A percentile compares a stretch with the other conserved stretches of the same genome.
phyloP scores from a whole-genome alignment of 805 yeast species.

The Cyberlindnera saturnus region DNA sequence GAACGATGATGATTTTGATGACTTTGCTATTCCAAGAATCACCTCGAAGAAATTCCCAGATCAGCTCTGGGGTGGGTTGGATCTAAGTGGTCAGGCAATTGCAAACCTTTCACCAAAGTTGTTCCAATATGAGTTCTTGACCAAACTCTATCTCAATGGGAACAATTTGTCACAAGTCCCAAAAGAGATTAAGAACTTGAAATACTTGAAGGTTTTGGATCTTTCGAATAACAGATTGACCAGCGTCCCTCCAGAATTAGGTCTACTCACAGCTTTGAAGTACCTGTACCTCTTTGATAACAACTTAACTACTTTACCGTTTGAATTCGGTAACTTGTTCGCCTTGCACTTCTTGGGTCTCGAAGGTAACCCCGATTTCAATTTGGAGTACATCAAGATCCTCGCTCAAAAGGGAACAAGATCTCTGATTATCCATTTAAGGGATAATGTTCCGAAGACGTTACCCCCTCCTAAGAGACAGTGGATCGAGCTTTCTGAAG shows the following conservation, averaged over 20 bases:
- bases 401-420: slow-evolving; percentile 79
- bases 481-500: slow-evolving; percentile 76
- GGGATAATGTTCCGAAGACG: slow-evolving; percentile 75
- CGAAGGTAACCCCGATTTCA: slow-evolving; percentile 82
- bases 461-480: slow-evolving; percentile 67
- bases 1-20: slow-evolving; percentile 31
- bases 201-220: slow-evolving; percentile 76
- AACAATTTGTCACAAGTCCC: slow-evolving; percentile 73
- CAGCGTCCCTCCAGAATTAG: slow-evolving; percentile 78
- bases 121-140: slow-evolving; percentile 77
- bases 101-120: slow-evolving; percentile 63
- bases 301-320: slow-evolving; percentile 67
- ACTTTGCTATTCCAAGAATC: slow-evolving; percentile 64
- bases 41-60: slow-evolving; percentile 45
- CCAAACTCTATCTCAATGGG: slow-evolving; percentile 81
- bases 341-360: slow-evolving; percentile 84
- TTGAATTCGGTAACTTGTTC: slow-evolving; percentile 77
- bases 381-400: slow-evolving; percentile 54
- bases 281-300: slow-evolving; percentile 87
- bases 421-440: slow-evolving; percentile 69
- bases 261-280: slow-evolving; percentile 71
- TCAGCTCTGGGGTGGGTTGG: slow-evolving; percentile 93
- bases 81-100: slow-evolving; percentile 85
- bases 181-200: slow-evolving; percentile 55
- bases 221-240: slow-evolving; percentile 70